phyloP scores from a whole-genome alignment of 2,329 filamentous ascomycete genomes.

The Chaetomium sp. region DNA sequence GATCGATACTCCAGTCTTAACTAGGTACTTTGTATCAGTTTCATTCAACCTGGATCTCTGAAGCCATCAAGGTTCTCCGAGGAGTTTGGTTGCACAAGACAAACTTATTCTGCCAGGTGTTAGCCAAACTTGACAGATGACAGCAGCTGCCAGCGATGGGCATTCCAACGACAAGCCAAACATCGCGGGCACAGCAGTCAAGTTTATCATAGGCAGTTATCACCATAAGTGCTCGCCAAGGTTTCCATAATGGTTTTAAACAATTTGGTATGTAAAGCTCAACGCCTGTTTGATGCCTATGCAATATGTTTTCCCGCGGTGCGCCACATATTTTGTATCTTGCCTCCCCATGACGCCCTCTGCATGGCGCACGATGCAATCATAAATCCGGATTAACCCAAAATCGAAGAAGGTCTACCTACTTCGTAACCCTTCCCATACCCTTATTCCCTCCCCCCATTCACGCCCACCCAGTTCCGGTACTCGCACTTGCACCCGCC shows the following conservation, averaged over 20 bases:
- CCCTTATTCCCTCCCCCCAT: conserved; percentile 10
- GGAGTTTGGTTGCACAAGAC: not conserved
- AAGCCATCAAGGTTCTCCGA: not conserved
- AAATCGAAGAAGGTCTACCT: not conserved
- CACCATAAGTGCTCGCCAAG: not conserved
- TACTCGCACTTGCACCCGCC: conserved; percentile 65
- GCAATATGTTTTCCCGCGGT: not conserved
- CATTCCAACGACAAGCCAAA: not conserved
- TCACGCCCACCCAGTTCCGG: conserved; percentile 52
- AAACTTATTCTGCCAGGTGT: not conserved
- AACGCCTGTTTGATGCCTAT: conserved; percentile 19
- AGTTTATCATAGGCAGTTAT: not conserved
- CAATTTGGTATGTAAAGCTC: not conserved
- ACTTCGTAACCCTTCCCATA: not conserved
- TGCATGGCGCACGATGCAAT: not conserved
- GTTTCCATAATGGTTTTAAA: not conserved
- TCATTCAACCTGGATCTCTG: not conserved
- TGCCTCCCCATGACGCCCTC: not conserved
- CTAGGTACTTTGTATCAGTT: no score
- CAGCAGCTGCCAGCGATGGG: not conserved
- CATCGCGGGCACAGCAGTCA: not conserved
- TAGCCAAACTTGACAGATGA: not conserved
- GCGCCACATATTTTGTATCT: no score
- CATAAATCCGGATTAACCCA: not conserved
- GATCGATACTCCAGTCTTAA: not conserved